Base-by-base conservation (phyloP, 2,329 filamentous ascomycete species). In the Colletotrichum agaves region DNA sequence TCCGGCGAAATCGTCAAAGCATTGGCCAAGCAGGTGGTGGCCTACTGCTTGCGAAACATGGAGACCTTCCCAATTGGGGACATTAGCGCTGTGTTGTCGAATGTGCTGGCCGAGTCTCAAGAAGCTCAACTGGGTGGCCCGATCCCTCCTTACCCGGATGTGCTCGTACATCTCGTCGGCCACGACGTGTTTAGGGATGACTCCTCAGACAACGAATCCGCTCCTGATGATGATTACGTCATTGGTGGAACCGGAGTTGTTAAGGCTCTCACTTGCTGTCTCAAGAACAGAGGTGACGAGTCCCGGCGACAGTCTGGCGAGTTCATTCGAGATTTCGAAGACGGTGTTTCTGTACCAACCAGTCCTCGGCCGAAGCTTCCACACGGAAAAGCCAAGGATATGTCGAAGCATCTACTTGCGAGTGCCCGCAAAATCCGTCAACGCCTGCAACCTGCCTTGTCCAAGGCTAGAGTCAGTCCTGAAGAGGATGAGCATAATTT, bases 181-280 rank as follows among this genome's bases (percentile, higher is more conserved):
- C 88, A 93, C 72, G 86, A 88, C 63, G 80, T 84, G 27, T 74
- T 81, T 58, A 83, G 76, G 77, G 88, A 76, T 78, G 86, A 75
- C 72, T 78, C 72, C 71, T 89, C 91, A 50, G 87, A 90, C 21
- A 84, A 88, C 47, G 88, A 91, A 3, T 84, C 90, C 11, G 91
- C 93, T 6, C 92, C 94, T 0, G 93, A 97, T 71, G 92, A 97
- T 66, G 93, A 98, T 77, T 98, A 98, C 78, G 94, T 98, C 49
- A 96, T 98, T 74, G 94, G 95, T 19, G 95, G 95, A 15, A 97
- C 94, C 0, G 96, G 95, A 27, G 93, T 99, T 2, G 95, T 97
- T 55, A 98, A 97, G 80, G 96, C 96, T 4, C 84, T 99, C 50
- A 90, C 93, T 61, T 97, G 97, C 74, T 97, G 94, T 74, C 83